Percentiles rank a stretch among this genome's conserved stretches.
Conservation (phyloP, 495 filamentous ascomycete species). For the Viridothelium virens region DNA sequence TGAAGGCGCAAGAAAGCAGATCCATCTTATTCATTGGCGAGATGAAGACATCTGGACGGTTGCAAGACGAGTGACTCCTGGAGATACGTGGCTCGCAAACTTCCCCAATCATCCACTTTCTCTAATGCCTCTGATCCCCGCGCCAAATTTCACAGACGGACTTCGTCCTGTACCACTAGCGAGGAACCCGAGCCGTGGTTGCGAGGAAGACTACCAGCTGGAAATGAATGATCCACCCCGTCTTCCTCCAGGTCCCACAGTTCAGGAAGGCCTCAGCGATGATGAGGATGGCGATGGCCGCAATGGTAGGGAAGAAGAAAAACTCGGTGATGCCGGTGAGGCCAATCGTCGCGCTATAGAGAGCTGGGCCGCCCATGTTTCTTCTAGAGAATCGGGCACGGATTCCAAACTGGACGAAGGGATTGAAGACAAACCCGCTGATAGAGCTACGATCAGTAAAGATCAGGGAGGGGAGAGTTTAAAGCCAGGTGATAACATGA, state of each 20-base stretch:
- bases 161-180: not conserved
- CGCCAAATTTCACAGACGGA: not conserved
- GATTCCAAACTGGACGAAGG: not conserved
- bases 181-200: not conserved
- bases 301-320: not conserved
- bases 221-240: not conserved
- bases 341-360: not conserved
- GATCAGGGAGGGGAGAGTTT: not conserved
- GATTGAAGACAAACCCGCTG: not conserved
- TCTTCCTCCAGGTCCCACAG: not conserved
- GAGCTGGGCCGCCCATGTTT: not conserved
- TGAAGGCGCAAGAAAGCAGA: slow-evolving; percentile 2
- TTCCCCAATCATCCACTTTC: not conserved
- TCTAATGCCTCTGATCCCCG: slow-evolving; percentile 1
- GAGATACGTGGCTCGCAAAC: not conserved
- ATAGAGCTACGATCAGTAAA: not conserved
- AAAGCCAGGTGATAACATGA: not conserved
- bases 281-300: not conserved
- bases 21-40: not conserved
- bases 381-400: not conserved
- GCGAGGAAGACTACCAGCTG: slow-evolving; percentile 8
- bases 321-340: not conserved
- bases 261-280: not conserved
- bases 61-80: not conserved
- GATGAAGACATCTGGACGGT: not conserved